A percentile compares a stretch with the other conserved stretches of the same genome.
Conservation (phyloP, 139 green algal genomes). For the Tetradesmus obliquus region DNA sequence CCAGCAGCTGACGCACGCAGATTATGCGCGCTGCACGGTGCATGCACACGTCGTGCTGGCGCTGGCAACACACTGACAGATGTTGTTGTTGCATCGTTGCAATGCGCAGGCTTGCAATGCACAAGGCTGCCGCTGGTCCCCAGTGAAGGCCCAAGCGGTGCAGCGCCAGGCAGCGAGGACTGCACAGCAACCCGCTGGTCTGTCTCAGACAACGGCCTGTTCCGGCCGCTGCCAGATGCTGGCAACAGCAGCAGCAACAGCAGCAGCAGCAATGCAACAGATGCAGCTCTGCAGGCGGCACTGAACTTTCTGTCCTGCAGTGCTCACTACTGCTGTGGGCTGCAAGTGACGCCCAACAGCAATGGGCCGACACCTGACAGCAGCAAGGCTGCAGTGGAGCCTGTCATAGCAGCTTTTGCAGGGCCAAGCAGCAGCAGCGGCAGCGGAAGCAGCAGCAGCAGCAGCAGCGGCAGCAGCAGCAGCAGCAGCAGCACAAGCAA, state of each 20-base stretch:
- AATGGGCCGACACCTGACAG: neutral
- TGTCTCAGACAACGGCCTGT: neutral
- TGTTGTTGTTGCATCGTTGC: neutral
- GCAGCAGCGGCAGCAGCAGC: neutral
- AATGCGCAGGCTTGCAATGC: slow-evolving; percentile 49
- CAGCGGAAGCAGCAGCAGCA: neutral
- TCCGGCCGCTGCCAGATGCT: neutral
- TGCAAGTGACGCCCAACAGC: slow-evolving; percentile 26
- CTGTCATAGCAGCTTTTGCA: neutral
- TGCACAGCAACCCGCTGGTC: slow-evolving; percentile 13
- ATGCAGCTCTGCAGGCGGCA: neutral
- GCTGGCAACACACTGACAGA: too few relatives aligned
- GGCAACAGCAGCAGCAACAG: slow-evolving; percentile 7
- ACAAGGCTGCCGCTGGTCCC: slow-evolving; percentile 16
- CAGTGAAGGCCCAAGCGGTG: neutral
- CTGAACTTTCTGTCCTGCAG: slow-evolving; percentile 10
- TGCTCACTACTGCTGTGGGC: slow-evolving; percentile 47
- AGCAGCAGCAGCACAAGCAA: too few relatives aligned
- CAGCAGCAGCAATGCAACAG: slow-evolving; percentile 4
- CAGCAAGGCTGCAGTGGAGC: slow-evolving; percentile 1
- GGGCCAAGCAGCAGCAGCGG: neutral
- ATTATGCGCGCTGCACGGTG: too few relatives aligned
- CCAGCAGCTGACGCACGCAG: too few relatives aligned
- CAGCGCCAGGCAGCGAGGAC: neutral
- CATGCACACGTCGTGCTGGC: too few relatives aligned